A percentile compares a stretch with the other conserved stretches of the same genome.
Conservation (phyloP, 441 rosid species). For the Arabidopsis lyrata region DNA sequence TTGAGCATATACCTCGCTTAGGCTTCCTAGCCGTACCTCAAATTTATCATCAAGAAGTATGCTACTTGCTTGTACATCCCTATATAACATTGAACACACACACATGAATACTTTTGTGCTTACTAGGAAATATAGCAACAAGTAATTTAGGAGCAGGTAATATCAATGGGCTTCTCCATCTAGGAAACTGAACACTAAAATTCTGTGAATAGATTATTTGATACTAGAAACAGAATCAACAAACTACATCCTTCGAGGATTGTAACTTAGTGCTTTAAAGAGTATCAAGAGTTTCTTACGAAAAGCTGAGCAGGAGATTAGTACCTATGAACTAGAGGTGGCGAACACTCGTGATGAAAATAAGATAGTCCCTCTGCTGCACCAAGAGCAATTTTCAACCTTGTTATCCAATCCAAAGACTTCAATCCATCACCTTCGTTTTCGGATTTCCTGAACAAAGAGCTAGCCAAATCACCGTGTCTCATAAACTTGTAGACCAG, state of each 20-base stretch:
- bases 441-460: constrained; percentile 65
- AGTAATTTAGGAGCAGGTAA: not conserved
- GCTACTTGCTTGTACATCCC: constrained; percentile 99
- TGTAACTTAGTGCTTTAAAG: not conserved
- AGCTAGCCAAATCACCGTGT: constrained; percentile 79
- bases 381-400: constrained; percentile 93
- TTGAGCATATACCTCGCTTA: constrained; percentile 80
- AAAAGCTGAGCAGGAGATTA: constrained; percentile 30
- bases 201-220: constrained; percentile 4
- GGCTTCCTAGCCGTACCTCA: constrained; percentile 95
- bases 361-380: constrained; percentile 87
- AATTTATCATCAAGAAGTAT: constrained; percentile 98
- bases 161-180: constrained; percentile 4
- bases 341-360: constrained; percentile 90
- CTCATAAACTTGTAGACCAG: constrained; percentile 90
- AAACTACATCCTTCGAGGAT: not conserved
- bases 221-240: not conserved
- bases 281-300: not conserved
- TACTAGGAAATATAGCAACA: not conserved
- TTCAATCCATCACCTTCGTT: constrained; percentile 67
- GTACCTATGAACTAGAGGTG: constrained; percentile 98
- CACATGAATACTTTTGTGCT: constrained; percentile 21
- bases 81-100: constrained; percentile 42
- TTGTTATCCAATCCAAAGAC: constrained; percentile 98
- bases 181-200: constrained; percentile 4